Evolutionary conservation across 2,329 filamentous ascomycete genomes (phyloP), one percentile per base, ranked within the genome.

Genomic region (Diplodia mutila): DNA sequence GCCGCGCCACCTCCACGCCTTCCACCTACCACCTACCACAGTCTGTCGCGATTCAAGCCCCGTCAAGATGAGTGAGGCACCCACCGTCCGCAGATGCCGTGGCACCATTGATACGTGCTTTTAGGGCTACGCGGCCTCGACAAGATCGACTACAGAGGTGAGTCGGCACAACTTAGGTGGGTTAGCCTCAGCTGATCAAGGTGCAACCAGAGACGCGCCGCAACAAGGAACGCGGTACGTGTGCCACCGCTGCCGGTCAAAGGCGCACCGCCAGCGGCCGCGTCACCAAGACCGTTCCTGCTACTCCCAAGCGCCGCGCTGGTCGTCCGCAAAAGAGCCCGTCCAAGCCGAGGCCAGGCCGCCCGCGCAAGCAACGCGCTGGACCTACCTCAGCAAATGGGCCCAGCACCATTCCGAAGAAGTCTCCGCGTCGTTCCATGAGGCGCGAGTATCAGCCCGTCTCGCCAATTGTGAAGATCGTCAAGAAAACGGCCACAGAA

Each of bases 21-120:
- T 42, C 16, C 39, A 42, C 14, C 12, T 32, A 3, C 37, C 16
- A 42, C 39, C 39, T n/a, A 42, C 39, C 39, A 42, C 14, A 9
- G 34, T 37, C 11, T 3, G 34, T 9, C 34, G 11, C 34, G 34
- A 37, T 18, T 21, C n/a, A 37, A 16, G 46, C 14, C 8, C 37
- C 29, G 59, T 16, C 59, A 51, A 52, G 25, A 63, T 63, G 59
- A 63, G 59, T 63, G 18, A 63, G 59, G 12, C n/a, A 21, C 29
- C 23, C 16, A 18, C 27, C 2, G 23, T 7, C 29, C 9, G 9
- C 3, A 6, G 14, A 23, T 34, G 18, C 25, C 16, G 25, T 51
- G 11, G 27, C 27, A 7, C 25, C 18, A 37, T n/a, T 63, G n/a
- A 63, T 21, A 18, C 23, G n/a, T 51, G 4, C n/a, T 34, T 1